A percentile compares a stretch with the other conserved stretches of the same genome.
Evolutionary conservation across 352 stramenopile species (phyloP).

Genomic region (Phytopythium mirpurense): DNA sequence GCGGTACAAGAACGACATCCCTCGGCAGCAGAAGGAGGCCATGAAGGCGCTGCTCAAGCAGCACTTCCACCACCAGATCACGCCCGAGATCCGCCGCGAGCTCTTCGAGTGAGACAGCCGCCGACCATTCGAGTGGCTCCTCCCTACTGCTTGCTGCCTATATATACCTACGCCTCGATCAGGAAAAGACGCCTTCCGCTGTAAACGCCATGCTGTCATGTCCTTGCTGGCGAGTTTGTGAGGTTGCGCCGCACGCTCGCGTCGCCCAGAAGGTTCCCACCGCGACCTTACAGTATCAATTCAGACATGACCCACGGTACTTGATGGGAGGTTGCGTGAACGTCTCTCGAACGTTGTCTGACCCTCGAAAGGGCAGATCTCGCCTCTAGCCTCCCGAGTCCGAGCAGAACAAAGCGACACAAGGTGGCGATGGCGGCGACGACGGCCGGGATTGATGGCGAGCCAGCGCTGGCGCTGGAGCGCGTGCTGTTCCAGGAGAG

Average conservation of each 20-base stretch:
- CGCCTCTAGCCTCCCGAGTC: no score
- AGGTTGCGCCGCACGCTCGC: no score
- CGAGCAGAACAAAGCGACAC: background rate
- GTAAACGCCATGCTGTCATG: no score
- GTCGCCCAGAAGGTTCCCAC: no score
- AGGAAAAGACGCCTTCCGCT: no score
- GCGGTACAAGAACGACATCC: slow-evolving; percentile 98
- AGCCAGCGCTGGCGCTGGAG: slow-evolving; percentile 39
- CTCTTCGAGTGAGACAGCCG: slow-evolving; percentile 86
- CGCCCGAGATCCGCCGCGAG: slow-evolving; percentile 96
- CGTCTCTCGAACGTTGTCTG: background rate
- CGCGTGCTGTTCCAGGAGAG: slow-evolving; percentile 71
- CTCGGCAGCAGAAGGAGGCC: slow-evolving; percentile 91
- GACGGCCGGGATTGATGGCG: slow-evolving; percentile 5
- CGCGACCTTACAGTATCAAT: no score
- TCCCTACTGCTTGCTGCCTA: no score
- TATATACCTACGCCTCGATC: no score
- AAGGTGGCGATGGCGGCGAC: background rate
- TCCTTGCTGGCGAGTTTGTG: no score
- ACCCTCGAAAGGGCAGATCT: background rate
- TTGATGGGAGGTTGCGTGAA: background rate
- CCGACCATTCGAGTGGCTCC: no score
- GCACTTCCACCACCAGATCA: slow-evolving; percentile 97
- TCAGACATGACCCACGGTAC: no score
- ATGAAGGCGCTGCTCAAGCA: slow-evolving; percentile 92